phyloP scores from a whole-genome alignment of 441 rosid genomes.

The Syzygium syzygioides region DNA sequence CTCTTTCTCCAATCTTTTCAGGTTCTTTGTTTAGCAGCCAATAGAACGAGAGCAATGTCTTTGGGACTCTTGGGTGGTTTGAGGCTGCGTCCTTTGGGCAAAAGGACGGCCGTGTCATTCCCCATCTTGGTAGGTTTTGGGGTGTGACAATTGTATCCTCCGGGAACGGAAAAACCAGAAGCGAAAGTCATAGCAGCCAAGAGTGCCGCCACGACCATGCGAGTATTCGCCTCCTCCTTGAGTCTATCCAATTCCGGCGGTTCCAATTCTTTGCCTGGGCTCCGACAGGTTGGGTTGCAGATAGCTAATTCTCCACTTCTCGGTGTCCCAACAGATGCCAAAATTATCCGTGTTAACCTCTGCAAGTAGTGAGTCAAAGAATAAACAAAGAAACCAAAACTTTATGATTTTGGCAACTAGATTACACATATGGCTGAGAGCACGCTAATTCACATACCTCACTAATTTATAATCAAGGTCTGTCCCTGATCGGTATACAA shows the following conservation, averaged over 20 bases:
- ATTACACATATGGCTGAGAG: background rate
- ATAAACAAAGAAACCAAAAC: background rate
- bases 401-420: background rate
- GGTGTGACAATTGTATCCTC: too few relatives aligned
- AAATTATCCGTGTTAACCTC: background rate
- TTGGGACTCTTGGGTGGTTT: too few relatives aligned
- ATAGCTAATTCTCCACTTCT: background rate
- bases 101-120: too few relatives aligned
- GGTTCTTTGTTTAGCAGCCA: too few relatives aligned
- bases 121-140: too few relatives aligned
- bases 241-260: background rate
- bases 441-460: background rate
- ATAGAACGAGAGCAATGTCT: too few relatives aligned
- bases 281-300: rapidly evolving
- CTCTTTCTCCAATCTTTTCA: too few relatives aligned
- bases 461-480: background rate
- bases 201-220: background rate
- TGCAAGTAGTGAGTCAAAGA: background rate
- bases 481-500: background rate
- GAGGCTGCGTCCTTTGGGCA: too few relatives aligned
- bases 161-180: background rate
- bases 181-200: background rate
- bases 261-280: background rate
- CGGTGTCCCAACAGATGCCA: background rate
- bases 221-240: background rate